phyloP scores from a whole-genome alignment of 2,329 filamentous ascomycete species.

The Bipolaris gigantea region DNA sequence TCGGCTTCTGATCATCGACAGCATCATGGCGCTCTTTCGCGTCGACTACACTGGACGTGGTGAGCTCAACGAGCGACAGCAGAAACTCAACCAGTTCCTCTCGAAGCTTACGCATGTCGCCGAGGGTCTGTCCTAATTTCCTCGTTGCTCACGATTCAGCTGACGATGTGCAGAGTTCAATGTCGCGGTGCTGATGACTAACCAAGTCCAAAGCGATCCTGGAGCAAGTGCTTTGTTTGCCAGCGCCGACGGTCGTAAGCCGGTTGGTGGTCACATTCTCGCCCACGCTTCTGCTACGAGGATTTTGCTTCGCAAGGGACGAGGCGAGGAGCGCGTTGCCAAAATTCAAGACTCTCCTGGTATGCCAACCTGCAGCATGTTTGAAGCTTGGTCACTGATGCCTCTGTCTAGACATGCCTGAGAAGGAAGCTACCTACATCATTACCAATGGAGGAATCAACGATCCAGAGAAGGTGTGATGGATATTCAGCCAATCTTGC shows the following conservation, averaged over 20 bases:
- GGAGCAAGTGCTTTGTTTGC: slow-evolving; percentile 69
- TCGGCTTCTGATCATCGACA: slow-evolving; percentile 68
- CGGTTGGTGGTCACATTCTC: slow-evolving; percentile 68
- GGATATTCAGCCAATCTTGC: neutral
- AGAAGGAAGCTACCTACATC: slow-evolving; percentile 69
- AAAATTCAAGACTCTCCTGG: slow-evolving; percentile 70
- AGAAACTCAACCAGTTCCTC: slow-evolving; percentile 67
- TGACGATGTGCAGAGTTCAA: slow-evolving; percentile 60
- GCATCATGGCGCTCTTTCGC: slow-evolving; percentile 70
- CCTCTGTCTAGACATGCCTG: slow-evolving; percentile 61
- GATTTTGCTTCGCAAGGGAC: slow-evolving; percentile 67
- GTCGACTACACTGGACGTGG: slow-evolving; percentile 69
- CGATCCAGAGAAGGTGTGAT: slow-evolving; percentile 64
- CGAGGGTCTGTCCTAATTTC: slow-evolving; percentile 51
- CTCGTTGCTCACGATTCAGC: neutral
- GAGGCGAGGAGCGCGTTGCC: slow-evolving; percentile 69
- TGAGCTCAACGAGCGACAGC: slow-evolving; percentile 68
- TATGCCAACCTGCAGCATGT: slow-evolving; percentile 33
- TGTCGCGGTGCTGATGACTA: slow-evolving; percentile 61
- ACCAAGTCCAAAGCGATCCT: slow-evolving; percentile 72
- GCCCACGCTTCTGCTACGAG: slow-evolving; percentile 70
- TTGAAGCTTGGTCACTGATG: slow-evolving; percentile 27
- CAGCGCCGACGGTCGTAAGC: slow-evolving; percentile 68
- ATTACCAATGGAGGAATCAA: slow-evolving; percentile 71
- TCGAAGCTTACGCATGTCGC: slow-evolving; percentile 66